phyloP scores from a whole-genome alignment of 208 protist species.

The Leishmania tarentolae region DNA sequence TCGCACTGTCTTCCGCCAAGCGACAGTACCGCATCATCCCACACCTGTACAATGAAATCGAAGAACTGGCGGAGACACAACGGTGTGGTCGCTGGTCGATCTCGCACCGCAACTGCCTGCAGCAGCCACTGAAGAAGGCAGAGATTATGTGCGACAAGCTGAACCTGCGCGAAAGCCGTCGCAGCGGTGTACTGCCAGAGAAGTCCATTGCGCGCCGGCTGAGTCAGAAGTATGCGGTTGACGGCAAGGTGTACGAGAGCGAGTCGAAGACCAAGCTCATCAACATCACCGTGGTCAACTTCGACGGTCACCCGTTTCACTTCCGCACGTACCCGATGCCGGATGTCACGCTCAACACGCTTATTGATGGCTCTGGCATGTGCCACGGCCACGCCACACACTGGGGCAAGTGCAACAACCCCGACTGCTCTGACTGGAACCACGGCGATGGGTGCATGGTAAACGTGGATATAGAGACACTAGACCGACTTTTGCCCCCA shows the following conservation, averaged over 20 bases:
- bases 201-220: slow-evolving; percentile 83
- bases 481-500: slow-evolving; percentile 80
- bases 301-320: slow-evolving; percentile 91
- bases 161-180: slow-evolving; percentile 83
- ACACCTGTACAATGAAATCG: slow-evolving; percentile 85
- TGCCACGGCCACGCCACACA: slow-evolving; percentile 79
- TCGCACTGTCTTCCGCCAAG: slow-evolving; percentile 2
- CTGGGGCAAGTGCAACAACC: slow-evolving; percentile 92
- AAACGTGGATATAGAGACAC: slow-evolving; percentile 90
- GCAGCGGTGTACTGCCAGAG: slow-evolving; percentile 77
- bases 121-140: slow-evolving; percentile 83
- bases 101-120: slow-evolving; percentile 82
- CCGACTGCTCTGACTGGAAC: slow-evolving; percentile 87
- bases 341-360: slow-evolving; percentile 88
- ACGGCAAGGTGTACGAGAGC: slow-evolving; percentile 78
- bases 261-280: slow-evolving; percentile 81
- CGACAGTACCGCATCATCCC: slow-evolving; percentile 84
- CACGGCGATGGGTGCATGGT: slow-evolving; percentile 91
- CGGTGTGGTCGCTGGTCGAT: slow-evolving; percentile 77
- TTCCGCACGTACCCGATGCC: slow-evolving; percentile 90
- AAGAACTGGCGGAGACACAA: slow-evolving; percentile 89
- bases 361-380: slow-evolving; percentile 92
- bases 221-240: slow-evolving; percentile 84
- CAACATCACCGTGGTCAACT: slow-evolving; percentile 85
- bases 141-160: slow-evolving; percentile 90